Evolutionary conservation across 2,329 filamentous ascomycete genomes (phyloP).

Genomic region (Rutstroemia sp.): DNA sequence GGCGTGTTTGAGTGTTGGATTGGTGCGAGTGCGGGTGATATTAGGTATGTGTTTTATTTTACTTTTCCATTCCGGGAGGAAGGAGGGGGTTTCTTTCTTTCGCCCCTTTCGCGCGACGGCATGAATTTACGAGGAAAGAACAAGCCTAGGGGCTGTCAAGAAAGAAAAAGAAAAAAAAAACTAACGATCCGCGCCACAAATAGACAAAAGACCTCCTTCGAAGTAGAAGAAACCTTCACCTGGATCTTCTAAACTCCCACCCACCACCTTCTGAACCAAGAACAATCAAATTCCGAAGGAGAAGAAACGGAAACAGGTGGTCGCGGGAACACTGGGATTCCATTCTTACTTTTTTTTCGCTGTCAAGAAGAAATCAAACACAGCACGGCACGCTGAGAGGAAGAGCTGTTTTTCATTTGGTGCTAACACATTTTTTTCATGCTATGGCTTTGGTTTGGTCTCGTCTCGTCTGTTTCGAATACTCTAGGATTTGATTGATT

Average conservation of each 20-base stretch:
- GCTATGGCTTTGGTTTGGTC: too few relatives aligned
- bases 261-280: neutral
- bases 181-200: neutral
- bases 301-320: neutral
- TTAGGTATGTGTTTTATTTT: conserved; percentile 41
- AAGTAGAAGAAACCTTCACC: conserved; percentile 56
- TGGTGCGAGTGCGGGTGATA: conserved; percentile 55
- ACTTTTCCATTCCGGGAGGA: neutral
- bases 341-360: too few relatives aligned
- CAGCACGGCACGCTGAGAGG: too few relatives aligned
- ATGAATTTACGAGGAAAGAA: neutral
- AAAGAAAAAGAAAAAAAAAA: too few relatives aligned
- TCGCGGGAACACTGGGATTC: neutral
- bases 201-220: conserved; percentile 44
- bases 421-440: too few relatives aligned
- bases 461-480: too few relatives aligned
- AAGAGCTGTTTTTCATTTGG: too few relatives aligned
- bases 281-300: neutral
- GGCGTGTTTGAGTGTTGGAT: conserved; percentile 54
- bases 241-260: conserved; percentile 39
- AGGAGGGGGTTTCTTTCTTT: neutral
- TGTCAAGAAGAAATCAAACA: too few relatives aligned
- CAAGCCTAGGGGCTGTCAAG: conserved; percentile 9
- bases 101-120: neutral
- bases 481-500: too few relatives aligned